Evolutionary conservation across 2,329 filamentous ascomycete genomes (phyloP).

Genomic region (Ascochyta koolunga): DNA sequence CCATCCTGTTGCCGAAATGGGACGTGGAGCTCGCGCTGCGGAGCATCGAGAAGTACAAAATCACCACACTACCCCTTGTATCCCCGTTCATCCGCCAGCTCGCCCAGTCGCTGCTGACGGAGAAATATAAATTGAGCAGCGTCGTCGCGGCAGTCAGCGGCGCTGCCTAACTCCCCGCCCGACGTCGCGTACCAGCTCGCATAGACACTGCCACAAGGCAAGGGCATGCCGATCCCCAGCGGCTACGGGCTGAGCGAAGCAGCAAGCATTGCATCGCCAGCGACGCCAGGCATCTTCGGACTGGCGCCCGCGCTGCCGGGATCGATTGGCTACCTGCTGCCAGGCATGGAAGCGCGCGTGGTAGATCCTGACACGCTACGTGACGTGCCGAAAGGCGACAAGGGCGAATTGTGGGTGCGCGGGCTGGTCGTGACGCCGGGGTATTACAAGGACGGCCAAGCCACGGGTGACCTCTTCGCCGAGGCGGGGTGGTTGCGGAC

Average conservation of each 20-base stretch:
- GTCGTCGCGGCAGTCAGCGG: slow-evolving; percentile 32
- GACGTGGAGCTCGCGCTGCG: slow-evolving; percentile 32
- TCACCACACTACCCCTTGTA: slow-evolving; percentile 35
- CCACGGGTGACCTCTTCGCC: slow-evolving; percentile 36
- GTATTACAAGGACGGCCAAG: slow-evolving; percentile 38
- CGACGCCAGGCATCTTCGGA: slow-evolving; percentile 34
- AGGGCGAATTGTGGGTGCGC: slow-evolving; percentile 38
- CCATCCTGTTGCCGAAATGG: slow-evolving; percentile 37
- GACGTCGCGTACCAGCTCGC: slow-evolving; percentile 38
- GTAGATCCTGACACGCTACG: slow-evolving; percentile 35
- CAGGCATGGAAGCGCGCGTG: slow-evolving; percentile 37
- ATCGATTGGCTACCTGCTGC: slow-evolving; percentile 37
- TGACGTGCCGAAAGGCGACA: slow-evolving; percentile 31
- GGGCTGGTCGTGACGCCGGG: slow-evolving; percentile 39
- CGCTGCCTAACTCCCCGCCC: slow-evolving; percentile 36
- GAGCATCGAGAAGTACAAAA: slow-evolving; percentile 35
- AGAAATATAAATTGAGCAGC: slow-evolving; percentile 35
- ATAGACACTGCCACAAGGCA: slow-evolving; percentile 35
- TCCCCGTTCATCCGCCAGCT: slow-evolving; percentile 38
- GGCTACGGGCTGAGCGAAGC: slow-evolving; percentile 41
- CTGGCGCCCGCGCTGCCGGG: slow-evolving; percentile 28
- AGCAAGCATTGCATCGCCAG: slow-evolving; percentile 34
- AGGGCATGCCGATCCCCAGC: slow-evolving; percentile 28
- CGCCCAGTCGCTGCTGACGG: slow-evolving; percentile 32
- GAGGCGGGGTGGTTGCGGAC: slow-evolving; percentile 38